These are phyloP conservation scores for Globisporangium orthogonon DNA, from an alignment of 352 stramenopile species.

Conservation along the genomic window DNA sequence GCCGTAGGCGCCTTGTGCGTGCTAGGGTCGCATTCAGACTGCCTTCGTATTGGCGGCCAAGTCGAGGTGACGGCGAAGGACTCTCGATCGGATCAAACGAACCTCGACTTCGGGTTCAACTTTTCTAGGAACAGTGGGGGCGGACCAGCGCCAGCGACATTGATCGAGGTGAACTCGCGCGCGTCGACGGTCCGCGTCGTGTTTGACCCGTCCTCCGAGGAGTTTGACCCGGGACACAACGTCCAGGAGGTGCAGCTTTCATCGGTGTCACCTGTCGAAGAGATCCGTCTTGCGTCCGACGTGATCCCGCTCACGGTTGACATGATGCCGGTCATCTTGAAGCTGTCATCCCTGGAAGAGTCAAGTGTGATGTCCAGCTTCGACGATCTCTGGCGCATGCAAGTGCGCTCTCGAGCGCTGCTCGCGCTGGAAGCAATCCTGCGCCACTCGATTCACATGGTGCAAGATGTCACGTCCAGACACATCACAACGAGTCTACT, in stretches of 20 bases:
- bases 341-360: conserved; percentile 71
- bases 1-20: conserved; percentile 80
- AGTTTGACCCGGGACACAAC: conserved; percentile 77
- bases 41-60: conserved; percentile 72
- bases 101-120: conserved; percentile 47
- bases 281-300: conserved; percentile 58
- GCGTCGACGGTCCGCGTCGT: conserved; percentile 69
- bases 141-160: conserved; percentile 49
- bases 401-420: conserved; percentile 80
- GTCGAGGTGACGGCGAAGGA: conserved; percentile 59
- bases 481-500: conserved; percentile 48
- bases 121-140: conserved; percentile 22
- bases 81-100: conserved; percentile 17
- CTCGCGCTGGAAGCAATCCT: conserved; percentile 76
- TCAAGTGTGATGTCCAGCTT: conserved; percentile 57
- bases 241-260: conserved; percentile 74
- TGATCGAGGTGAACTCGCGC: conserved; percentile 68
- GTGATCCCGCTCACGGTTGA: conserved; percentile 44
- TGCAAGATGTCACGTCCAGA: conserved; percentile 27
- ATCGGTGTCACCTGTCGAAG: conserved; percentile 66
- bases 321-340: conserved; percentile 82
- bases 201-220: conserved; percentile 57
- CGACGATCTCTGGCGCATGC: conserved; percentile 75
- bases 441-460: conserved; percentile 40
- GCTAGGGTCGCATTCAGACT: conserved; percentile 78